These are phyloP conservation scores for Bidens hawaiensis DNA, from an alignment of 140 eudicot species.

Conservation along the genomic window DNA sequence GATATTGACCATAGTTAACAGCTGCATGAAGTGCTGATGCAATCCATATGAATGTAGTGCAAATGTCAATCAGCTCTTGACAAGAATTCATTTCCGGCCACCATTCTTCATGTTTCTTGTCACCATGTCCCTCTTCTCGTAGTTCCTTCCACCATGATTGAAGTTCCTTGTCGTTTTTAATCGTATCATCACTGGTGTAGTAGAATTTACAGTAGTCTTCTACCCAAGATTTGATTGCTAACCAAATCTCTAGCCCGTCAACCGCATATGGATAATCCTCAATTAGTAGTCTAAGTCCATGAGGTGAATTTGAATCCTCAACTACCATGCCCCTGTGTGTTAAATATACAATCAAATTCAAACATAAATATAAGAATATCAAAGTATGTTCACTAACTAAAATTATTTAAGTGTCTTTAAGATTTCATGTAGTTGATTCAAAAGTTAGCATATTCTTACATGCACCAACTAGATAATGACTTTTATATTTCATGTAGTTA, in stretches of 20 bases:
- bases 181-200: conserved; percentile 39
- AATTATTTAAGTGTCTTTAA: no score
- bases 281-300: conserved; percentile 52
- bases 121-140: conserved; percentile 87
- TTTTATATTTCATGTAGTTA: no score
- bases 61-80: conserved; percentile 34
- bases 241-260: no score
- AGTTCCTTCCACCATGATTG: conserved; percentile 93
- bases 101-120: conserved; percentile 57
- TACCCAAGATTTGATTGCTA: conserved; percentile 72
- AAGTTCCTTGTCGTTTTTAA: conserved; percentile 52
- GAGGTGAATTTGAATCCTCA: conserved; percentile 44
- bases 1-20: conserved; percentile 72
- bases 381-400: no score
- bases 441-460: no score
- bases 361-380: no score
- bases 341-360: not conserved
- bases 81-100: conserved; percentile 60
- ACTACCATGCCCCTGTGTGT: conserved; percentile 70
- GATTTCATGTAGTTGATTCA: no score
- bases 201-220: conserved; percentile 51
- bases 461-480: no score
- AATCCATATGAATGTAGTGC: conserved; percentile 62
- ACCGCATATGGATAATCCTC: conserved; percentile 78
- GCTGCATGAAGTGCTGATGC: conserved; percentile 93